phyloP scores from a whole-genome alignment of 2,329 filamentous ascomycete species.

The Diplodia mutila region DNA sequence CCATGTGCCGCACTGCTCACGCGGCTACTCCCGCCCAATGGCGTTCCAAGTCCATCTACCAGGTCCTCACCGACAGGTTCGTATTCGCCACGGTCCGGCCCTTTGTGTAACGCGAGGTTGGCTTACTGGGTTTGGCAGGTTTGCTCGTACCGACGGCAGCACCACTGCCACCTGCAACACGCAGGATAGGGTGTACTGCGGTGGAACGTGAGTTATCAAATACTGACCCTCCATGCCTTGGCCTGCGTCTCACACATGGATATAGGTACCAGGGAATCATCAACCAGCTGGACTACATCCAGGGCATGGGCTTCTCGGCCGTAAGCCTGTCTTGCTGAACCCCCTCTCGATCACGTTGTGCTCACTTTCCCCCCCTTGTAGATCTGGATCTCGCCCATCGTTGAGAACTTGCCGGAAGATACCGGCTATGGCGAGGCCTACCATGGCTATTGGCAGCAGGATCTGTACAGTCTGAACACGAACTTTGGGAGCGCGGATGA shows the following conservation, averaged over 20 bases:
- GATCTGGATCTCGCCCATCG: slow-evolving; percentile 55
- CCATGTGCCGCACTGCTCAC: slow-evolving; percentile 4
- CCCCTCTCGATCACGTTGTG: background rate
- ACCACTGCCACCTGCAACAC: slow-evolving; percentile 45
- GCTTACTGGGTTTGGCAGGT: slow-evolving; percentile 31
- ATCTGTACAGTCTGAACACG: slow-evolving; percentile 59
- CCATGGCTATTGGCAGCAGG: slow-evolving; percentile 58
- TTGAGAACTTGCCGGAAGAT: slow-evolving; percentile 46
- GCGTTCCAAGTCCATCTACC: slow-evolving; percentile 47
- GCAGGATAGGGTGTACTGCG: slow-evolving; percentile 27
- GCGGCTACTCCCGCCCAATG: slow-evolving; percentile 43
- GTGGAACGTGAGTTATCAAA: slow-evolving; percentile 5
- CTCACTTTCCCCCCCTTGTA: slow-evolving; percentile 17
- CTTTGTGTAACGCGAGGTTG: background rate
- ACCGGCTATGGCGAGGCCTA: slow-evolving; percentile 51
- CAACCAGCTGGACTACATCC: slow-evolving; percentile 65
- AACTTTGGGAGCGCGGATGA: slow-evolving; percentile 64
- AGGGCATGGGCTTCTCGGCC: slow-evolving; percentile 63
- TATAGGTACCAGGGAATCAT: slow-evolving; percentile 58
- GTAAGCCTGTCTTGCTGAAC: slow-evolving; percentile 40
- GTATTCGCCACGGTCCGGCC: background rate
- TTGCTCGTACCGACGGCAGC: slow-evolving; percentile 45
- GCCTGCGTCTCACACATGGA: background rate
- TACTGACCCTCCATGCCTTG: too few relatives aligned
- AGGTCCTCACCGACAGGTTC: slow-evolving; percentile 47